Evolutionary conservation across 306 rosid species (phyloP).

Genomic region (Quercus cerris): DNA sequence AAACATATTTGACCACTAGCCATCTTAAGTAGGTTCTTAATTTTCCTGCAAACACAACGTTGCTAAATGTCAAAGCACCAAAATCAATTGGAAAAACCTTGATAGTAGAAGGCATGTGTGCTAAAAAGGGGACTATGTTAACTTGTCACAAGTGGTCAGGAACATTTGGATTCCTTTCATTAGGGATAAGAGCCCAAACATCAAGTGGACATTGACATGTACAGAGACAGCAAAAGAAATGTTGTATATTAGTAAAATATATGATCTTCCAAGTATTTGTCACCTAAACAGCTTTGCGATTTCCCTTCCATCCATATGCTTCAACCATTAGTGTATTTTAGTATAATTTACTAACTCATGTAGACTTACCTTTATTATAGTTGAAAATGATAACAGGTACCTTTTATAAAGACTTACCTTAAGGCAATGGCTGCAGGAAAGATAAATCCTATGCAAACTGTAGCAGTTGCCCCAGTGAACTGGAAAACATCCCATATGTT

Average conservation of each 20-base stretch:
- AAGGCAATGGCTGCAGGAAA: slow-evolving; percentile 72
- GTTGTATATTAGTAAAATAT: too few relatives aligned
- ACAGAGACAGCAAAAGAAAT: background rate
- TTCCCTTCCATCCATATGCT: background rate
- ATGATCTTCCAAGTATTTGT: background rate
- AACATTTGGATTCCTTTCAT: background rate
- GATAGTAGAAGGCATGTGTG: background rate
- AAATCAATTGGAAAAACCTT: background rate
- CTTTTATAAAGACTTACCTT: slow-evolving; percentile 31
- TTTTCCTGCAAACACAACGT: background rate
- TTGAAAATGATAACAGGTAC: background rate
- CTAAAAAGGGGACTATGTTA: background rate
- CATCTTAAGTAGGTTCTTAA: background rate
- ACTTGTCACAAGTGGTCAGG: background rate
- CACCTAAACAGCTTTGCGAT: background rate
- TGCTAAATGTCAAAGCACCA: background rate
- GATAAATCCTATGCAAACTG: slow-evolving; percentile 65
- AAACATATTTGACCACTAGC: background rate
- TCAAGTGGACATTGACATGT: background rate
- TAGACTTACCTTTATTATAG: background rate
- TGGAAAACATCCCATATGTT: slow-evolving; percentile 72
- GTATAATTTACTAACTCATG: background rate
- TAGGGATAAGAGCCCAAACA: background rate
- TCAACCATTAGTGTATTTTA: background rate
- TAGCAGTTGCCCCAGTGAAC: slow-evolving; percentile 73